Percentiles rank a stretch among this genome's conserved stretches.
phyloP scores from a whole-genome alignment of 2,329 filamentous ascomycete genomes.

The Tolypocladium inflatum region DNA sequence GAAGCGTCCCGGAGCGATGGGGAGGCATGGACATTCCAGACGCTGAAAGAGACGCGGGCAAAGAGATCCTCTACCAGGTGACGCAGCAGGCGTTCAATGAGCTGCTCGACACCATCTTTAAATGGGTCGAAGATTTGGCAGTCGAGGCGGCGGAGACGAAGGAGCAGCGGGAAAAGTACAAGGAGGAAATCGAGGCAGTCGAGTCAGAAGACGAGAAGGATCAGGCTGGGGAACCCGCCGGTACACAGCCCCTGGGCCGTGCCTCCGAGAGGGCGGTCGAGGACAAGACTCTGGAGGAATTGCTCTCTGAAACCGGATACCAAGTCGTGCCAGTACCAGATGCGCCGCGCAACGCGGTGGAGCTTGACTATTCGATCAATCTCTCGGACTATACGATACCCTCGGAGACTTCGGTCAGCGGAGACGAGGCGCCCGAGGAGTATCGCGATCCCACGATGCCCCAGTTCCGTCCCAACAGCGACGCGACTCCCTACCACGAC shows the following conservation, averaged over 20 bases:
- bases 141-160: conserved; percentile 57
- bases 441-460: conserved; percentile 55
- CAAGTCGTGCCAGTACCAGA: conserved; percentile 24
- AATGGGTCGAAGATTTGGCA: conserved; percentile 66
- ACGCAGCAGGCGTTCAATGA: conserved; percentile 90
- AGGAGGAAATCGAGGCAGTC: conserved; percentile 35
- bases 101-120: conserved; percentile 79
- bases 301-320: conserved; percentile 37
- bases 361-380: conserved; percentile 18
- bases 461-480: conserved; percentile 55
- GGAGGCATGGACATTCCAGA: conserved; percentile 71
- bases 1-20: conserved; percentile 64
- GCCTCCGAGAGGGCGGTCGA: conserved; percentile 4
- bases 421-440: conserved; percentile 11
- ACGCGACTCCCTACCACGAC: conserved; percentile 10
- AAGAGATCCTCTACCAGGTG: conserved; percentile 83
- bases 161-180: conserved; percentile 47
- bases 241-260: not conserved
- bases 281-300: conserved; percentile 20
- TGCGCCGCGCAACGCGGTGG: conserved; percentile 20
- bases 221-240: not conserved
- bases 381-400: conserved; percentile 3
- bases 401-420: conserved; percentile 1
- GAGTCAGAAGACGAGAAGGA: conserved; percentile 19
- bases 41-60: conserved; percentile 73